Base-by-base conservation (phyloP, 1,139 yeast genomes). In the Casaregolazyma lundiana region DNA sequence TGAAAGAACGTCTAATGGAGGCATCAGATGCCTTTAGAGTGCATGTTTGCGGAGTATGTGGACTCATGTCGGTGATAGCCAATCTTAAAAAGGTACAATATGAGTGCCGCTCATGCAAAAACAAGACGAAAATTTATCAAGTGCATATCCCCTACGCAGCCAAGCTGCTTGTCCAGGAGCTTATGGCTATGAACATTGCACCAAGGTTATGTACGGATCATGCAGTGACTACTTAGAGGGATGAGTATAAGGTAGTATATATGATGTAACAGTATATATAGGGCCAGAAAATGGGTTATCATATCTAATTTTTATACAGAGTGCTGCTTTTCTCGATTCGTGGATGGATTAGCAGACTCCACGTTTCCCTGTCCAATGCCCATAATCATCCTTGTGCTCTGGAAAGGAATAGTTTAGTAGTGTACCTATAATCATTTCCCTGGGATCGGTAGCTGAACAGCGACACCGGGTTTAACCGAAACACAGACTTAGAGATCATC, bases 1-100 rank as follows among this genome's bases (percentile, higher is more conserved):
- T 92, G 70, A 88, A 90, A 70, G 99, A 92, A 71, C 80, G 99
- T 67, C 76, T 92, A 67, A 90, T 92, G 97, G 98, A 92, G 68
- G 97, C 97, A 2, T 89, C 97, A 0, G 99, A 92, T 73, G 97
- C 97, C 2, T 92, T 92, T 74, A 80, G 97, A 69, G 97, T 94
- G 38, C 98, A 94, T 65, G 84, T 94, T 26, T 92, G 99, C 74
- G 98, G 98, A 61, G 80, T 88, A 60, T 92, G 98, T 75, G 98
- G 99, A 44, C 79, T 94, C 66, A 92, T 92, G 97, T 77, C 90
- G 47, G 98, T 94, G 51, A 88, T 94, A 70, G 97, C 99, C 43
- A 92, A 90, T 68, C 76, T 92, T 71, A 90, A 90, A 69, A 95
- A 92, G 76, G 88, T 88, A 63, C 97, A 92, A 71, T 94, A 87